Conservation (phyloP, 169 alveolate species). For the Plasmodium knowlesi region DNA sequence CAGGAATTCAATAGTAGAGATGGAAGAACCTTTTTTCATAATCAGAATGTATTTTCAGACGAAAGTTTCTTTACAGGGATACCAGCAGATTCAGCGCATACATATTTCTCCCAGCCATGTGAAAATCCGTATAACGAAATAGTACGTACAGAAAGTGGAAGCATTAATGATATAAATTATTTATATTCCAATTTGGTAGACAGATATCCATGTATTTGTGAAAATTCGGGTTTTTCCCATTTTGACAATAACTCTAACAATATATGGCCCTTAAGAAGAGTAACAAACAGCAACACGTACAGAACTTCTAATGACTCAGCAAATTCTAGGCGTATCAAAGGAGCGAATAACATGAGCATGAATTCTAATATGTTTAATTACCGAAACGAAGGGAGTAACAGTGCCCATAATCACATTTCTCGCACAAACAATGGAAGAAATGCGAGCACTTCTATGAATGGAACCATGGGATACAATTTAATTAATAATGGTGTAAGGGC, state of each 20-base stretch:
- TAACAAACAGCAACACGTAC: conserved; percentile 1
- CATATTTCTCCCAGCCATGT: background rate
- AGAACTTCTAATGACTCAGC: background rate
- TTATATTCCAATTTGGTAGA: conserved; percentile 23
- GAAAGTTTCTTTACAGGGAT: conserved; percentile 2
- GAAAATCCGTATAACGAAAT: background rate
- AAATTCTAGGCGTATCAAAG: background rate
- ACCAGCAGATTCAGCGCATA: background rate
- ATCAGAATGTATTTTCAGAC: background rate
- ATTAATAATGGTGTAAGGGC: background rate
- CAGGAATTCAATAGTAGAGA: background rate
- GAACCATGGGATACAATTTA: conserved; percentile 8
- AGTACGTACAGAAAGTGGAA: background rate
- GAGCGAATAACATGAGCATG: background rate
- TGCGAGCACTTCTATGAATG: background rate
- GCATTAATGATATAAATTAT: conserved; percentile 24
- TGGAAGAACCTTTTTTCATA: background rate
- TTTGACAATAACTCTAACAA: conserved; percentile 45
- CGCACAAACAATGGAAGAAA: background rate
- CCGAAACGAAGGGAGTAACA: background rate
- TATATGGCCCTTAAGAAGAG: conserved; percentile 61
- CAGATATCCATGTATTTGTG: conserved; percentile 44
- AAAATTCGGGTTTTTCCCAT: conserved; percentile 43
- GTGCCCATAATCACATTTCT: background rate
- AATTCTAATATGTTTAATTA: background rate